Base-by-base conservation (phyloP, 2,329 filamentous ascomycete species). In the Rhytidhysteron rufulum region DNA sequence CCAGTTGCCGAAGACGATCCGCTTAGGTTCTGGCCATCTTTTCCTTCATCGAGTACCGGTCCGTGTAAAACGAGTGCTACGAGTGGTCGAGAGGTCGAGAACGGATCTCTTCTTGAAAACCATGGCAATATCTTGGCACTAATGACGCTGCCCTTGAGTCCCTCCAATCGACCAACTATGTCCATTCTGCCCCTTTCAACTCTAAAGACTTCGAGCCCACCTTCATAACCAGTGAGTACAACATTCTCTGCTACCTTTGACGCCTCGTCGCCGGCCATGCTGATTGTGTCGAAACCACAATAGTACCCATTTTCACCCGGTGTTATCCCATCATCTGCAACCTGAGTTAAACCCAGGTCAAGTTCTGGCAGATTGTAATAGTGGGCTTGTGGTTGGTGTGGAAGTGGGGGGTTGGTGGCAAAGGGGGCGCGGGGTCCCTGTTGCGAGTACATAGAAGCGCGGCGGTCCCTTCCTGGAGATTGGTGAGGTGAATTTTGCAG, bases 101-200 rank as follows among this genome's bases (percentile, higher is more conserved):
- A 60, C 0, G 70, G 70, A 39, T 83, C 78, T 37, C 70, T 69
- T 6, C 70, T 63, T 19, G 75, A 66, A 15, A 73, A 78, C 77
- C 84, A 88, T 1, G 86, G 83, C 35, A 96, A 66, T 18, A 96
- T 80, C 65, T 91, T 95, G 40, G 90, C 90, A 49, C 85, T 78
- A 48, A 88, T 73, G 1, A 96, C 86, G 17, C 82, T 82, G 30
- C 91, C 91, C 53, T 83, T 80, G 20, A 96, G 71, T 4, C 87
- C 88, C 55, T 85, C 83, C 34, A 96, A 68, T 41, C 80, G 80
- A 16, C 83, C 83, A 21, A 88, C 68, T 17, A 79, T 74, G 40
- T 88, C 84, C 39, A 88, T 64, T 35, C 85, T 85, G 45, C 82
- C 81, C 55, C 84, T 86, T 31, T 82, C 80, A 21, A 94, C 76